Evolutionary conservation across 345 rosid species (phyloP).

Genomic region (Capsella bursapastoris): DNA sequence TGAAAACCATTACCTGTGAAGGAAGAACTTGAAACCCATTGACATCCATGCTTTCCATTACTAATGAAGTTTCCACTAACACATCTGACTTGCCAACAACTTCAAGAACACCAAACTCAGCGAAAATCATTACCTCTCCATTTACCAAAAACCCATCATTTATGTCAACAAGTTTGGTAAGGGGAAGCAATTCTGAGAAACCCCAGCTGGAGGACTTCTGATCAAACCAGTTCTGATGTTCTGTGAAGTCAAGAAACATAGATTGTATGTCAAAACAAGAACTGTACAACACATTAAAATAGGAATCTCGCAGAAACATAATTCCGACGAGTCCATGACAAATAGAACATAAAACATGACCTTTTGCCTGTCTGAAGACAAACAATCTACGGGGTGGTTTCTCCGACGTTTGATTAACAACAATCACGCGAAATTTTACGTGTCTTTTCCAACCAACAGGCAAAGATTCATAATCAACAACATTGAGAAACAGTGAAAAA

Average conservation of each 20-base stretch:
- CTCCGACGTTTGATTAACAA: neutral
- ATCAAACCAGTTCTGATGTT: accelerated
- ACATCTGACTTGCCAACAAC: neutral
- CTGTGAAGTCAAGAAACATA: neutral
- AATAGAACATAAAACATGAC: neutral
- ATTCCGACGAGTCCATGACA: neutral
- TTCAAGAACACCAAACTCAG: neutral
- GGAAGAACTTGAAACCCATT: slow-evolving; percentile 6
- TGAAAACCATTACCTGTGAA: neutral
- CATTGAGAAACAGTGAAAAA: neutral
- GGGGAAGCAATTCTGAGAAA: neutral
- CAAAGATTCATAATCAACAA: neutral
- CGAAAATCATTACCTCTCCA: slow-evolving; percentile 6
- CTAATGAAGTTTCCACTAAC: slow-evolving; percentile 1
- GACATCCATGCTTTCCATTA: neutral
- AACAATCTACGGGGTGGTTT: neutral
- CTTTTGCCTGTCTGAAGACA: neutral
- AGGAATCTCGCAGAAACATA: neutral
- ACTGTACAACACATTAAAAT: neutral
- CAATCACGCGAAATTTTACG: neutral
- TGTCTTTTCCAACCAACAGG: neutral
- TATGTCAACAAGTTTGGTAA: neutral
- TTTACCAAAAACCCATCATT: neutral
- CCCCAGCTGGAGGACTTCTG: accelerated
- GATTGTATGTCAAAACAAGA: neutral